phyloP scores from a whole-genome alignment of 164 flowering plant genomes.

The Umbilicus rupestris region DNA sequence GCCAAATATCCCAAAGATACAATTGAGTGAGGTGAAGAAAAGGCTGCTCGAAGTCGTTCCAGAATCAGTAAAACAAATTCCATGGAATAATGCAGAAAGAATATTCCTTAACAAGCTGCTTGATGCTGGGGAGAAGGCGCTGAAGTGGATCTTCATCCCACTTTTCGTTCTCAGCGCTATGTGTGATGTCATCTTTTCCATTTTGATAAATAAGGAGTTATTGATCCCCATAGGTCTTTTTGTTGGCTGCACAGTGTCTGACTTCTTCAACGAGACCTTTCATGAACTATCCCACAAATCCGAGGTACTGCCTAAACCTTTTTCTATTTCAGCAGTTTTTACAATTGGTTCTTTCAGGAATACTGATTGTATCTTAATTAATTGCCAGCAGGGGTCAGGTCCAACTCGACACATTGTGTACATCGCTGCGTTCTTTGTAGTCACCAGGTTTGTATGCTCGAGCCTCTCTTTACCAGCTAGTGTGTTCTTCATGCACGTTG shows the following conservation, averaged over 20 bases:
- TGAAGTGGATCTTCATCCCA: slow-evolving; percentile 40
- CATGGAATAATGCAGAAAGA: slow-evolving; percentile 49
- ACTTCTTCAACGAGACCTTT: slow-evolving; percentile 39
- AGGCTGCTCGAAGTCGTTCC: slow-evolving; percentile 30
- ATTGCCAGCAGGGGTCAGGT: slow-evolving; percentile 27
- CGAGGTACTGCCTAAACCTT: slow-evolving; percentile 19
- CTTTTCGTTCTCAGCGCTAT: slow-evolving; percentile 25
- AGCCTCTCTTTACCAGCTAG: slow-evolving; percentile 13
- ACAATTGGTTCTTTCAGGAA: neutral
- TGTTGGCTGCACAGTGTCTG: slow-evolving; percentile 38
- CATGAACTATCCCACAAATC: slow-evolving; percentile 24
- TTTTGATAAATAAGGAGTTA: slow-evolving; percentile 45
- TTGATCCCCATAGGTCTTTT: slow-evolving; percentile 59
- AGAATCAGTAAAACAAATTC: slow-evolving; percentile 37
- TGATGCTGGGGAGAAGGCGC: slow-evolving; percentile 24
- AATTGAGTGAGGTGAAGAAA: slow-evolving; percentile 17
- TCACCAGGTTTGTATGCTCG: slow-evolving; percentile 29
- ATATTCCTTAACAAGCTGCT: slow-evolving; percentile 21
- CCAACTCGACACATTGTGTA: slow-evolving; percentile 23
- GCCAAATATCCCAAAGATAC: slow-evolving; percentile 17
- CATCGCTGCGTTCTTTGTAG: slow-evolving; percentile 31
- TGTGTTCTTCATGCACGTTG: slow-evolving; percentile 40
- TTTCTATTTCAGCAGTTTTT: neutral
- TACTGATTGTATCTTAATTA: neutral
- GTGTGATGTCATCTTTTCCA: slow-evolving; percentile 37